Conservation (phyloP, 108 stramenopile genomes). For the Craspedostauros australis region DNA sequence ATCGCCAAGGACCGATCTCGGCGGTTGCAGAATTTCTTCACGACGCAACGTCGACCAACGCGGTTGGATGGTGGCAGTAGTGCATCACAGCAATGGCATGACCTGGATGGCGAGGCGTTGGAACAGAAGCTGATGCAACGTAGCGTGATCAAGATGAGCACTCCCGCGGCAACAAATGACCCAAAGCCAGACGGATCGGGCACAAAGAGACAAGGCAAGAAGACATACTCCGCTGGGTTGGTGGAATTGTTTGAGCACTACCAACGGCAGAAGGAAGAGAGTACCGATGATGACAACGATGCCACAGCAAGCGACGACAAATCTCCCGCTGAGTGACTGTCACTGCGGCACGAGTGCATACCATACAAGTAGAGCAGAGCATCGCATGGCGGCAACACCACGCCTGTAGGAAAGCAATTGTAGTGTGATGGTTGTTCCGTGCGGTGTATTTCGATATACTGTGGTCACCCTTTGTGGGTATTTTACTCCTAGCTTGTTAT, state of each 20-base stretch:
- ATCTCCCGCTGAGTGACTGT: too few relatives aligned
- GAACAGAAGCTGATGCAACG: conserved; percentile 37
- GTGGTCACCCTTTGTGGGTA: too few relatives aligned
- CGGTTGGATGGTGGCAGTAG: conserved; percentile 24
- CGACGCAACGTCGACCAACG: background rate
- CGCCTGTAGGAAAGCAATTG: too few relatives aligned
- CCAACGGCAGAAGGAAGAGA: background rate
- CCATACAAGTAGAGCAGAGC: too few relatives aligned
- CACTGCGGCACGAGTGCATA: too few relatives aligned
- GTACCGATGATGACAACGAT: background rate
- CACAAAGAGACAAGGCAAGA: conserved; percentile 4
- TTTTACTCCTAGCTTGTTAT: too few relatives aligned
- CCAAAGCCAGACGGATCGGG: conserved; percentile 4
- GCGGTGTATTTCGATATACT: too few relatives aligned
- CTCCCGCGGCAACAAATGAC: background rate
- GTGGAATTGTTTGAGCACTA: conserved; percentile 10
- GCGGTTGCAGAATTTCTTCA: conserved; percentile 40
- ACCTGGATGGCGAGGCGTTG: conserved; percentile 38
- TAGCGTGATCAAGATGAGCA: conserved; percentile 17
- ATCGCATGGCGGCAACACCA: too few relatives aligned
- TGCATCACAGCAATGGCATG: conserved; percentile 83
- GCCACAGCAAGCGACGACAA: too few relatives aligned
- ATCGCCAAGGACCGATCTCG: conserved; percentile 47
- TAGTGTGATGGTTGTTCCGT: too few relatives aligned
- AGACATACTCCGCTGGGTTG: conserved; percentile 6